These are phyloP conservation scores for Elasticomyces elasticus DNA, from an alignment of 495 filamentous ascomycete genomes.

Conservation along the genomic window DNA sequence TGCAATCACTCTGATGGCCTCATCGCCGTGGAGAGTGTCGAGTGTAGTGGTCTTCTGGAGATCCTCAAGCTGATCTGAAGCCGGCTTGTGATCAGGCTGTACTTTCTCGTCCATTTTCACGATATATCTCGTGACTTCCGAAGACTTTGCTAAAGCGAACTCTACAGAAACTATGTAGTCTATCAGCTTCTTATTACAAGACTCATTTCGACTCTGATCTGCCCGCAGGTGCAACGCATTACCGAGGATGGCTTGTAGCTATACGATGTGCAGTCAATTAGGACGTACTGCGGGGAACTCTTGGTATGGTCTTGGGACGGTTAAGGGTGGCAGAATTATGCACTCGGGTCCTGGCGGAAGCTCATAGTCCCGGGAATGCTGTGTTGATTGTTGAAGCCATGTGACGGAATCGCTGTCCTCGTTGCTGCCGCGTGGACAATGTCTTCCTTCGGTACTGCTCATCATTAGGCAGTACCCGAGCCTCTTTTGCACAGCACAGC, in stretches of 20 bases:
- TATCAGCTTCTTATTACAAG: background rate
- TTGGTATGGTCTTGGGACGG: constrained; percentile 1
- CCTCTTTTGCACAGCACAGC: too few species aligned
- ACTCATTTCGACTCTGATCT: background rate
- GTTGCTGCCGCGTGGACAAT: too few species aligned
- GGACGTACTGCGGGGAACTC: background rate
- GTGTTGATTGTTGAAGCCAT: too few species aligned
- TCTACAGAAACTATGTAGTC: background rate
- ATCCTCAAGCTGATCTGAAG: background rate
- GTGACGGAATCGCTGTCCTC: too few species aligned
- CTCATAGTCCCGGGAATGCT: too few species aligned
- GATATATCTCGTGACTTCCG: background rate
- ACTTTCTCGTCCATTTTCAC: background rate
- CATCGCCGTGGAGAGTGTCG: constrained; percentile 38
- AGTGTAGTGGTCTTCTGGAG: constrained; percentile 10
- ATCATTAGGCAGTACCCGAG: too few species aligned
- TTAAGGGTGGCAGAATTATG: too few species aligned
- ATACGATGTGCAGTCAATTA: background rate
- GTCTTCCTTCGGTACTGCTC: too few species aligned
- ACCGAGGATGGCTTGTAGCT: background rate
- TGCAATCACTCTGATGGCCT: constrained; percentile 36
- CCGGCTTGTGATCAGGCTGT: background rate
- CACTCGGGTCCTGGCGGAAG: too few species aligned
- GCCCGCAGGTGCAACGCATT: background rate
- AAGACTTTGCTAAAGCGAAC: background rate